Evolutionary conservation across 345 rosid species (phyloP).

Genomic region (Stellera chamaejasme): DNA sequence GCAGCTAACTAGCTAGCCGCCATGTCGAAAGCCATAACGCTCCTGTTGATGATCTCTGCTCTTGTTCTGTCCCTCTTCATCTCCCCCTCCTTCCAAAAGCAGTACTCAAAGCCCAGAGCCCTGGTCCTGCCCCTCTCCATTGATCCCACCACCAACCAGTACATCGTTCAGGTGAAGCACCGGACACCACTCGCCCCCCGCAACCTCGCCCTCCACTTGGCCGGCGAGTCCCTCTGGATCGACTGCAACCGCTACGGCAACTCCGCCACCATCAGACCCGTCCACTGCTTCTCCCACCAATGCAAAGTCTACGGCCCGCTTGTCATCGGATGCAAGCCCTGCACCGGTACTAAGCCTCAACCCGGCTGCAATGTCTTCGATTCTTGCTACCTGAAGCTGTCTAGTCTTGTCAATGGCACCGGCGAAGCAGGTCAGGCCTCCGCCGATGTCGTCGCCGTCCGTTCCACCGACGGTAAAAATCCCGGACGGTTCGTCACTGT

Average conservation of each 20-base stretch:
- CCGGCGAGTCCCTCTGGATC: slow-evolving; percentile 40
- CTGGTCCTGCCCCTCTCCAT: slow-evolving; percentile 14
- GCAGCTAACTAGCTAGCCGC: no score
- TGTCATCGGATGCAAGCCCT: slow-evolving; percentile 24
- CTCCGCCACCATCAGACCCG: slow-evolving; percentile 33
- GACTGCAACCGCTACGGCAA: slow-evolving; percentile 30
- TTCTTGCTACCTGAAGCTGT: slow-evolving; percentile 29
- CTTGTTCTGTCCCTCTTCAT: background rate
- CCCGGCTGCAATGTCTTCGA: background rate
- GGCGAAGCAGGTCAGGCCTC: slow-evolving; percentile 22
- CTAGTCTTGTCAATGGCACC: slow-evolving; percentile 19
- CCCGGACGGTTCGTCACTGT: slow-evolving; percentile 30
- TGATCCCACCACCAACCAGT: slow-evolving; percentile 18
- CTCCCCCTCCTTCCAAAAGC: slow-evolving; percentile 8
- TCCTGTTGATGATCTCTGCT: background rate
- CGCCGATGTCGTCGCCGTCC: slow-evolving; percentile 26
- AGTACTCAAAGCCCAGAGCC: slow-evolving; percentile 10
- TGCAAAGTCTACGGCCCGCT: slow-evolving; percentile 23
- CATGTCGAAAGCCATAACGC: no score
- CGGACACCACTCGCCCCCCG: slow-evolving; percentile 14
- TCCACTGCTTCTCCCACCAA: slow-evolving; percentile 23
- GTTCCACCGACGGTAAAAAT: slow-evolving; percentile 37
- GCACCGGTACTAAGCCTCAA: slow-evolving; percentile 29
- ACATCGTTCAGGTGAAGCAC: slow-evolving; percentile 17
- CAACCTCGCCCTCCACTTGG: slow-evolving; percentile 25